Conservation (phyloP, 1,284 basidiomycete genomes). For the Trametes polyzona region DNA sequence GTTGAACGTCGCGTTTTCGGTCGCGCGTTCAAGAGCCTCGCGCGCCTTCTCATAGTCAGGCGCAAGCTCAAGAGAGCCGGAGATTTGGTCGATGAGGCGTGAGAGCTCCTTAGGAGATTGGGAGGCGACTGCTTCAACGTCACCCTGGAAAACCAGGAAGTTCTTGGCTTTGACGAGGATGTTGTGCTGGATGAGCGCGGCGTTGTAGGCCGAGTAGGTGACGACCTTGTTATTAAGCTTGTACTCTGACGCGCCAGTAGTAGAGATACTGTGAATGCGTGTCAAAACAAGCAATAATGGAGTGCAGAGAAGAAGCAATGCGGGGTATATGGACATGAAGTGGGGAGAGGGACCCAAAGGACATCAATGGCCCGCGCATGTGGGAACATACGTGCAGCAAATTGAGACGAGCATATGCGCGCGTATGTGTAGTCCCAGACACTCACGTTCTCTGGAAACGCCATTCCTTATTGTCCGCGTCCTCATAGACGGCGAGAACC, state of each 20-base stretch:
- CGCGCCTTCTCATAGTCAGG: slow-evolving; percentile 91
- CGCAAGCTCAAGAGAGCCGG: slow-evolving; percentile 89
- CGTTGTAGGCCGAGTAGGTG: slow-evolving; percentile 85
- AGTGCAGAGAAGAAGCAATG: too few species aligned
- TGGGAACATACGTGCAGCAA: too few species aligned
- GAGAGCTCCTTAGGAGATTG: slow-evolving; percentile 93
- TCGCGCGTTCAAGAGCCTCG: slow-evolving; percentile 85
- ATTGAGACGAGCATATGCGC: neutral
- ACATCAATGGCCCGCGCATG: too few species aligned
- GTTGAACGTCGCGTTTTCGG: slow-evolving; percentile 92
- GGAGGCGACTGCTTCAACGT: slow-evolving; percentile 97
- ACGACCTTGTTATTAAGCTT: slow-evolving; percentile 80
- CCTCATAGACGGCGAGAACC: slow-evolving; percentile 92
- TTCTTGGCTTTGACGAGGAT: slow-evolving; percentile 99
- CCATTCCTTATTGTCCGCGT: slow-evolving; percentile 82
- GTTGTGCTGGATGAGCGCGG: slow-evolving; percentile 85
- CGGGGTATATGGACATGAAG: too few species aligned
- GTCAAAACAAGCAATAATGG: neutral
- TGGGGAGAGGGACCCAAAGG: too few species aligned
- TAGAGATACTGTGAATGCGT: slow-evolving; percentile 69
- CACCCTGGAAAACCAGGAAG: slow-evolving; percentile 99
- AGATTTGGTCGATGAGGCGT: slow-evolving; percentile 93
- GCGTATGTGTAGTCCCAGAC: neutral
- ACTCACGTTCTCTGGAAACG: slow-evolving; percentile 89
- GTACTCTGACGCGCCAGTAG: slow-evolving; percentile 87